Evolutionary conservation across 768 basidiomycete genomes (phyloP), one percentile per base, ranked within the genome.

Genomic region (Collybia sp.): DNA sequence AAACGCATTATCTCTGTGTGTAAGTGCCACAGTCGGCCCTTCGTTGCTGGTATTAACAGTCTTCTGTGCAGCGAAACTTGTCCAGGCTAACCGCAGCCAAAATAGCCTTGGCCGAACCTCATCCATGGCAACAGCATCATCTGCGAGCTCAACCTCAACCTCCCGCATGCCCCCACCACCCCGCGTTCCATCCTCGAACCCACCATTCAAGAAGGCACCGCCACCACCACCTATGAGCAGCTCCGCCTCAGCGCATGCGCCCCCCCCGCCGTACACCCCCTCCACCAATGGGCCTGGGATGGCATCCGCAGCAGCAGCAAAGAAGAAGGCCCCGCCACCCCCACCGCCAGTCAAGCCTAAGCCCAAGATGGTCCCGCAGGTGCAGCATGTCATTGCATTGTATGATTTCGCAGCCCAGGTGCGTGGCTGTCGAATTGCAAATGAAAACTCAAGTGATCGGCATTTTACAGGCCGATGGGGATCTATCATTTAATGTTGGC

Each of bases 371-470:
- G 70, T 73, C 25, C 79, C 79, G 1, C 70, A 69, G 42, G 67
- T 75, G 2, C 78, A 83, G 62, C 93, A 92, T 58, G 93, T 93
- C 18, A 85, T 90, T 9, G 96, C 96, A 25, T 60, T 98, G 58
- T 99, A 96, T 60, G 96, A 99, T 64, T 99, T 95, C 61, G 76
- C 74, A 31, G 92, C 96, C 15, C 93, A 95, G 77, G 85, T 82
- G 58, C 44, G 71, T 58, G 11, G n/a, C 46, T 19, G 19, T 17
- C 32, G 19, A n/a, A n/a, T n/a, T n/a, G 19, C 10, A 19, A 44
- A 38, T 16, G 39, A 15, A 30, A 12, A 40, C 3, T 40, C 46
- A 10, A 41, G 36, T 9, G 16, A 40, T 44, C 52, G 30, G 44
- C 18, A 13, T 42, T 40, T 32, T 41, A 5, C 52, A 89, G 81